Evolutionary conservation across 1,139 yeast genomes (phyloP).

Genomic region (Hyphopichia khmerensis): DNA sequence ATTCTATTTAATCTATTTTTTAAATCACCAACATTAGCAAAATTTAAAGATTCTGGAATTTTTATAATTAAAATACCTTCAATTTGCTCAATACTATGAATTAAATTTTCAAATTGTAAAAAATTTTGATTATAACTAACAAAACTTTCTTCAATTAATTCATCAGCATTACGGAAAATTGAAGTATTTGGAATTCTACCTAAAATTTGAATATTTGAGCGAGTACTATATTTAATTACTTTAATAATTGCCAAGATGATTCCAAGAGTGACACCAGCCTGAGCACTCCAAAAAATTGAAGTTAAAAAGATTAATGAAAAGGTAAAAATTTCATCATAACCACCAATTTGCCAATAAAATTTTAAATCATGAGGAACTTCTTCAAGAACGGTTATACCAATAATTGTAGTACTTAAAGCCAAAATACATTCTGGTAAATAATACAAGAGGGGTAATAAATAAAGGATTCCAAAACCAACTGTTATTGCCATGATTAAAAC

Average conservation of each 20-base stretch:
- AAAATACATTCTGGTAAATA: slow-evolving; percentile 34
- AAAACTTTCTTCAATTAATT: slow-evolving; percentile 34
- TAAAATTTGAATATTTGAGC: slow-evolving; percentile 31
- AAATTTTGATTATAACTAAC: slow-evolving; percentile 8
- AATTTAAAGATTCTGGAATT: slow-evolving; percentile 30
- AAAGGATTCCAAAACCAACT: slow-evolving; percentile 22
- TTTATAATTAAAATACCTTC: slow-evolving; percentile 32
- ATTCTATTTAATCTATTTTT: slow-evolving; percentile 23
- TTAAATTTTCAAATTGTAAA: slow-evolving; percentile 13
- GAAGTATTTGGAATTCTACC: slow-evolving; percentile 33
- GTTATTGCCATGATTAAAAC: slow-evolving; percentile 25
- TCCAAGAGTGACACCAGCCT: slow-evolving; percentile 33
- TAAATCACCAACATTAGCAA: slow-evolving; percentile 29
- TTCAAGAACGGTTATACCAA: slow-evolving; percentile 34
- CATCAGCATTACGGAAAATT: slow-evolving; percentile 35
- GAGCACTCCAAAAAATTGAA: slow-evolving; percentile 31
- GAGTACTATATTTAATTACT: slow-evolving; percentile 27
- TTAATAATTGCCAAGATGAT: slow-evolving; percentile 26
- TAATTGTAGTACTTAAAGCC: slow-evolving; percentile 34
- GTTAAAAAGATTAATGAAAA: slow-evolving; percentile 21
- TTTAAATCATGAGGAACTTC: slow-evolving; percentile 30
- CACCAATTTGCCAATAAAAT: slow-evolving; percentile 29
- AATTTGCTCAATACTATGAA: slow-evolving; percentile 29
- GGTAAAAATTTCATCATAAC: slow-evolving; percentile 30
- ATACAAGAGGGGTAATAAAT: slow-evolving; percentile 23